Evolutionary conservation across 768 basidiomycete genomes (phyloP).

Genomic region (Psilocybe azurescens): DNA sequence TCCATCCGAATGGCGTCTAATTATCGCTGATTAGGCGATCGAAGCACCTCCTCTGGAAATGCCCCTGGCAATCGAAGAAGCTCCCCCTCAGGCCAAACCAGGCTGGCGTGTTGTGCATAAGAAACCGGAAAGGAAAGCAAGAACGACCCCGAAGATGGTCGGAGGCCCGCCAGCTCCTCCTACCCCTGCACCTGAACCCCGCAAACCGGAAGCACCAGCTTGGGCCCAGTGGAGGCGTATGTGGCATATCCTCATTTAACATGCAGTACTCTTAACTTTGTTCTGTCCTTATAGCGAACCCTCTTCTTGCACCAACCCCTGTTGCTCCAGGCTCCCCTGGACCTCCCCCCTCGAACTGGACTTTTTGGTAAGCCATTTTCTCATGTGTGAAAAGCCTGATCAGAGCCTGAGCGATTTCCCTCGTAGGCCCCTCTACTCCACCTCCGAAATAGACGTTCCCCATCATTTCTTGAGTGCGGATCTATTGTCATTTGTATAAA

Average conservation of each 20-base stretch:
- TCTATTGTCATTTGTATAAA: conserved; percentile 3
- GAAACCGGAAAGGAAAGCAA: conserved; percentile 59
- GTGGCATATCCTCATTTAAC: conserved; percentile 27
- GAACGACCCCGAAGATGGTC: conserved; percentile 45
- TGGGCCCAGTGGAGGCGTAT: conserved; percentile 89
- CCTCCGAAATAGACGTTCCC: conserved; percentile 31
- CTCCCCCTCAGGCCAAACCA: conserved; percentile 58
- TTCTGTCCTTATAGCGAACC: conserved; percentile 56
- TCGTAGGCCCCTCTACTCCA: conserved; percentile 36
- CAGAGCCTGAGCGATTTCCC: background rate
- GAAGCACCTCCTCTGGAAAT: conserved; percentile 45
- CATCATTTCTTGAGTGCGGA: background rate
- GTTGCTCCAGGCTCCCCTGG: conserved; percentile 41
- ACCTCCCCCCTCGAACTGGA: conserved; percentile 62
- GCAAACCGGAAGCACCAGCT: conserved; percentile 64
- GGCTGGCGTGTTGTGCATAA: conserved; percentile 80
- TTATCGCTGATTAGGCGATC: conserved; percentile 33
- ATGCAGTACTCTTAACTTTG: background rate
- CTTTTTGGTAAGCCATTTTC: conserved; percentile 60
- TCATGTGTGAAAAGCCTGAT: background rate
- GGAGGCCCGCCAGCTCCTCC: conserved; percentile 45
- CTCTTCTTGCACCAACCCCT: conserved; percentile 57
- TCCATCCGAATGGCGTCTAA: background rate
- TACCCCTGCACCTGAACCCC: conserved; percentile 46
- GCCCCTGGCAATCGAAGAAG: conserved; percentile 53